These are phyloP conservation scores for Pneumocystis oryctolagi DNA, from an alignment of 1,139 yeast genomes.

Conservation along the genomic window DNA sequence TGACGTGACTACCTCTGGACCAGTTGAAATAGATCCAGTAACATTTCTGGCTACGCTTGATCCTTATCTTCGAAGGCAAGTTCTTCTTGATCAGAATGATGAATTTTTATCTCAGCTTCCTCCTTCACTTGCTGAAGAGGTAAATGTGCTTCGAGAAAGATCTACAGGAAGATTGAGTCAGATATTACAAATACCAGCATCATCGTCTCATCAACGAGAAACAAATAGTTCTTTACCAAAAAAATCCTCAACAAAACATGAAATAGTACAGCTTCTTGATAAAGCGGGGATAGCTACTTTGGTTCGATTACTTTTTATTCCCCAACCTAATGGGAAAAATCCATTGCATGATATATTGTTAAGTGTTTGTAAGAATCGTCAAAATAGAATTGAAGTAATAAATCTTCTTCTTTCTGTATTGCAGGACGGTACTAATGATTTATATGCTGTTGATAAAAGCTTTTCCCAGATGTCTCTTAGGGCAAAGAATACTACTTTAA, in stretches of 20 bases:
- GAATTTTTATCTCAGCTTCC: slow-evolving; percentile 23
- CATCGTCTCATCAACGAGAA: not conserved
- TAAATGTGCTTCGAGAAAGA: slow-evolving; percentile 19
- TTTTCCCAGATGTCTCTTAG: slow-evolving; percentile 38
- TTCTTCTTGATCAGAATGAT: slow-evolving; percentile 25
- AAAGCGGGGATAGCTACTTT: slow-evolving; percentile 62
- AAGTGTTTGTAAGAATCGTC: slow-evolving; percentile 60
- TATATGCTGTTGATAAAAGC: slow-evolving; percentile 48
- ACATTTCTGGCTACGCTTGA: slow-evolving; percentile 25
- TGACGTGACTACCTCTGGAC: slow-evolving; percentile 6
- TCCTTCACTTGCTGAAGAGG: slow-evolving; percentile 24
- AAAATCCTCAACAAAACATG: slow-evolving; percentile 3
- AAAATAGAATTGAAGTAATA: slow-evolving; percentile 64
- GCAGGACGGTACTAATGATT: slow-evolving; percentile 57
- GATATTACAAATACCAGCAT: not conserved
- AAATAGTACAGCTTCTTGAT: slow-evolving; percentile 41
- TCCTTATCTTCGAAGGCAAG: slow-evolving; percentile 25
- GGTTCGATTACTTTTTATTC: slow-evolving; percentile 55
- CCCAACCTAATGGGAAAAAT: slow-evolving; percentile 55
- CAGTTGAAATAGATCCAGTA: slow-evolving; percentile 21
- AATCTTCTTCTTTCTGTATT: slow-evolving; percentile 52
- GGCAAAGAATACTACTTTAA: slow-evolving; percentile 17
- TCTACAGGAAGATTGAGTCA: slow-evolving; percentile 2
- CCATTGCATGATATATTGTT: slow-evolving; percentile 51
- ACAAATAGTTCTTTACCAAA: not conserved